A percentile compares a stretch with the other conserved stretches of the same genome.
Conservation (phyloP, 345 rosid genomes). For the Mangifera indica region DNA sequence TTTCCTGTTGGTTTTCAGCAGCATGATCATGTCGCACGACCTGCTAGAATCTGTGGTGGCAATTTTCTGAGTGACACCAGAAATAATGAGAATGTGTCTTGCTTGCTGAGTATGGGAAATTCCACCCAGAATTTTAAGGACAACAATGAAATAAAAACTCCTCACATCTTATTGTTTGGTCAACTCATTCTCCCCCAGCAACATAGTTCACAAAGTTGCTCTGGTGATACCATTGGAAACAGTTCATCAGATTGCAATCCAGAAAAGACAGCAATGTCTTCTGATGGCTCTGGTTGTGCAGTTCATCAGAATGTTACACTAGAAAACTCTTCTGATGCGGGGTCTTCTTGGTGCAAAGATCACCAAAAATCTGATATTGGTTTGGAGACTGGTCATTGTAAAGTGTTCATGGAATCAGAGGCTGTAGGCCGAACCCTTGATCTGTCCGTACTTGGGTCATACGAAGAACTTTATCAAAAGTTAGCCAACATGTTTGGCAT, state of each 20-base stretch:
- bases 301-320: constrained; percentile 34
- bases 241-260: constrained; percentile 49
- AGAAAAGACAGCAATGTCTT: constrained; percentile 50
- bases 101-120: constrained; percentile 67
- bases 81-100: constrained; percentile 44
- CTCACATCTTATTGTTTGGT: constrained; percentile 82
- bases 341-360: constrained; percentile 54
- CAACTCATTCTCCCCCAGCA: constrained; percentile 69
- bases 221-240: constrained; percentile 52
- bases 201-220: constrained; percentile 59
- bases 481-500: constrained; percentile 73
- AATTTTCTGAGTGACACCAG: constrained; percentile 28
- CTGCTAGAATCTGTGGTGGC: constrained; percentile 32
- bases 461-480: constrained; percentile 66
- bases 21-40: constrained; percentile 32
- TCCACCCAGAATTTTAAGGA: constrained; percentile 37
- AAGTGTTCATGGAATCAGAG: constrained; percentile 86
- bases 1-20: constrained; percentile 46
- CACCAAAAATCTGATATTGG: constrained; percentile 37
- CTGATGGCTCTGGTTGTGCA: constrained; percentile 59
- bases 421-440: constrained; percentile 86
- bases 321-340: constrained; percentile 67
- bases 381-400: constrained; percentile 71
- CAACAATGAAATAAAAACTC: constrained; percentile 44
- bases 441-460: constrained; percentile 67